phyloP scores from a whole-genome alignment of 2,329 filamentous ascomycete genomes.

The Xylaria digitata region DNA sequence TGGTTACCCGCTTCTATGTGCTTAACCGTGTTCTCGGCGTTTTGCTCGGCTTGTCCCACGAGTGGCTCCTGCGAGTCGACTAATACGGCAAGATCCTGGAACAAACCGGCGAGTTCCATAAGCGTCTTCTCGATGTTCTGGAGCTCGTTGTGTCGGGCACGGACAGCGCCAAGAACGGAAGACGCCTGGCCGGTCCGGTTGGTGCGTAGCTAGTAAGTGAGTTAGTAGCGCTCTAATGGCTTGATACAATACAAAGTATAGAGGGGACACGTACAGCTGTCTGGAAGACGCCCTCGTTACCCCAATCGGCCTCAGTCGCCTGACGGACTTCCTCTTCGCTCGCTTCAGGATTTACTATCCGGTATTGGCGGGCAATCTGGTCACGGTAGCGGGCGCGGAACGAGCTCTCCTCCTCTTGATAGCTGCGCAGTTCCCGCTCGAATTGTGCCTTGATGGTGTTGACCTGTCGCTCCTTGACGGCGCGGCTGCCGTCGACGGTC shows the following conservation, averaged over 20 bases:
- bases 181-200: conserved; percentile 80
- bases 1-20: conserved; percentile 76
- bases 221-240: conserved; percentile 24
- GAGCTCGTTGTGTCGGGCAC: conserved; percentile 85
- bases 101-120: conserved; percentile 74
- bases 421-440: conserved; percentile 76
- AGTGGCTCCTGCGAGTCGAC: conserved; percentile 77
- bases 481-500: conserved; percentile 69
- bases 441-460: conserved; percentile 77
- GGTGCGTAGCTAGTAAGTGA: conserved; percentile 69
- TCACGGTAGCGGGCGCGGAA: conserved; percentile 79
- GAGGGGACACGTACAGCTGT: conserved; percentile 67
- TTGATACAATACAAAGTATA: not conserved
- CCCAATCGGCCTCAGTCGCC: conserved; percentile 77
- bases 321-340: conserved; percentile 76
- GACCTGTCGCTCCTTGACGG: conserved; percentile 76
- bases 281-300: conserved; percentile 84
- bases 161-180: conserved; percentile 80
- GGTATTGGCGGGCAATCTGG: conserved; percentile 82
- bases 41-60: conserved; percentile 70
- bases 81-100: conserved; percentile 78
- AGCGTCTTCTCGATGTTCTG: conserved; percentile 83
- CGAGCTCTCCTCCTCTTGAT: conserved; percentile 75
- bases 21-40: conserved; percentile 72
- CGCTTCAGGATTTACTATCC: conserved; percentile 85